Base-by-base conservation (phyloP, 2,329 filamentous ascomycete species). In the Trichoderma sp. region DNA sequence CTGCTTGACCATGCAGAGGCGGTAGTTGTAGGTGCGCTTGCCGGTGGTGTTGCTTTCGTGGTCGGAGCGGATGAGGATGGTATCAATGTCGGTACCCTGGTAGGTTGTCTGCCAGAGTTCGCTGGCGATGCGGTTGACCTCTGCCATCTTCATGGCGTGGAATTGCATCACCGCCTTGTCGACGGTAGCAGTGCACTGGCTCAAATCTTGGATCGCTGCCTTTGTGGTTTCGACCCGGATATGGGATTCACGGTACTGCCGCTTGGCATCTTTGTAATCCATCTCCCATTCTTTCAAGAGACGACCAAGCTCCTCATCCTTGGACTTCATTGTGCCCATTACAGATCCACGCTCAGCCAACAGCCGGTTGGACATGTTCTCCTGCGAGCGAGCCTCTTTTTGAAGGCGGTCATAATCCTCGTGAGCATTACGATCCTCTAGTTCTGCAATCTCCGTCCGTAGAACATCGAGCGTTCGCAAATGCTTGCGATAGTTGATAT, bases 41-140 rank as follows among this genome's bases (percentile, higher is more conserved):
- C 91, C 92, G 75, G 91, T 84, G 56, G 88, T 88, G 64, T 90
- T 88, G 66, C 89, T 91, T 83, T 98, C 97, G 80, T 92, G 93
- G 84, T 98, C 96, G 21, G 95, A 98, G 56, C 94, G 93, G 85
- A 99, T 98, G 81, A 97, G 90, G 82, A 99, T 98, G 1, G 94
- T 97, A 86, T 99, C 97, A 74, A 99, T 95, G 81, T 99, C 97
- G 0, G 96, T 98, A 78, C 97, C 97, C 82, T 97, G 94, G 85
- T 99, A 99, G 1, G 97, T 98, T 81, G 92, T 93, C 84, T 94
- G 94, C 97, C 97, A 99, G n/a, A 99, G 89, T 83, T 99, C 97
- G 78, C 94, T 94, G 68, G 97, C 93, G 83, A 98, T 98, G 75
- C 92, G 90, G 84, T 99, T 99, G 83, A 99, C 96, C 83, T 99